Evolutionary conservation across 768 basidiomycete genomes (phyloP), one percentile per base, ranked within the genome.

Genomic region (Russula griseocarnosa): DNA sequence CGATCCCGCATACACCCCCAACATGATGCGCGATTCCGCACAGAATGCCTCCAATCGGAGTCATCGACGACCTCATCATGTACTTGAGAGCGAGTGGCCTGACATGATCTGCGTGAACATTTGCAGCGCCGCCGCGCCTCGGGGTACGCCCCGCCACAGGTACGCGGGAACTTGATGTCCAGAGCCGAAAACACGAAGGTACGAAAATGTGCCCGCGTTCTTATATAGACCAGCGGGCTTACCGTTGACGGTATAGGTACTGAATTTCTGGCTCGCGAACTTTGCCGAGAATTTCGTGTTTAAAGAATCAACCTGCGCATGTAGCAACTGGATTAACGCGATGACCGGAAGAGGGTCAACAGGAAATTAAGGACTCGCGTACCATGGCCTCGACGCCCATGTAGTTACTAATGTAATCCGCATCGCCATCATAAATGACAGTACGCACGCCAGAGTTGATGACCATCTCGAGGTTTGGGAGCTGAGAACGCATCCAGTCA

Each of bases 381-480:
- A 83, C 82, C 83, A 85, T 82, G 2, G 79, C 78, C 73, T 85
- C 83, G 22, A 85, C 78, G 14, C 85, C 83, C 40, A 77, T 70
- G 67, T 75, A 84, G 70, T 85, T 86, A 59, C 80, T 67, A 63
- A 84, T 82, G 69, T 78, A 84, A 70, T 85, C 82, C 34, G 82
- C 84, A 69, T 85, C 83, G 36, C 84, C 84, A 62, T 80, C 82
- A 65, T 77, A 85, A n/a, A 85, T 69, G 51, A 83, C 70, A 20
- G 81, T 82, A 55, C 81, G 69, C n/a, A 82, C 82, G 16, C 85
- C 84, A 58, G 83, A 77, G 65, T 85, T 78, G 67, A 87, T 84
- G 16, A 86, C 83, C 7, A 71, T 77, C 71, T 86, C 83, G 26
- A 87, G 73, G 62, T 80, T 64, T 0, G 80, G 81, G 16, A 77